These are phyloP conservation scores for Podospora conica DNA, from an alignment of 495 filamentous ascomycete genomes.

Conservation along the genomic window DNA sequence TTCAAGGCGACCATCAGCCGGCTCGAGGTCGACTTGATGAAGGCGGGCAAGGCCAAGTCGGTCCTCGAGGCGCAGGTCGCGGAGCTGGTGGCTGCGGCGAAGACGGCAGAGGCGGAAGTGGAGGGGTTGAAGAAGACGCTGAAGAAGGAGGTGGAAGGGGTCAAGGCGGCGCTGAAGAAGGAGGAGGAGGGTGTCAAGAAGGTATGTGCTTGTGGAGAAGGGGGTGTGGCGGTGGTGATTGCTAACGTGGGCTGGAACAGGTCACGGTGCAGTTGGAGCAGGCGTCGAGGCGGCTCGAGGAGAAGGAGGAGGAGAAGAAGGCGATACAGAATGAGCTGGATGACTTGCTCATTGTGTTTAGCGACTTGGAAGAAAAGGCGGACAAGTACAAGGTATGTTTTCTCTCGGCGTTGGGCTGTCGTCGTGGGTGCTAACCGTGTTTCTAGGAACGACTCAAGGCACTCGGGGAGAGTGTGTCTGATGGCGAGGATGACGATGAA, in stretches of 20 bases:
- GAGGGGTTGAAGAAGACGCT: conserved; percentile 8
- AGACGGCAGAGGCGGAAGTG: conserved; percentile 1
- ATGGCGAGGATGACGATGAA: conserved; percentile 68
- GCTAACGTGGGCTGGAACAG: conserved; percentile 9
- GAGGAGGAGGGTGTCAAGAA: conserved; percentile 6
- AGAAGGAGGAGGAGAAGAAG: conserved; percentile 60
- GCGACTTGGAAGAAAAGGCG: conserved; percentile 83
- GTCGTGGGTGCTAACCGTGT: conserved; percentile 25
- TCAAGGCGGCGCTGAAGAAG: conserved; percentile 5
- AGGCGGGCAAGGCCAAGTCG: conserved; percentile 49
- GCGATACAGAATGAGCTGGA: conserved; percentile 67
- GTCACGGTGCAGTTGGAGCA: conserved; percentile 25
- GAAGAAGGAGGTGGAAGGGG: conserved; percentile 6
- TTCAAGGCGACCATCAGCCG: conserved; percentile 53
- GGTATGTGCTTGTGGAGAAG: background rate
- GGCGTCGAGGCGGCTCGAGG: conserved; percentile 14
- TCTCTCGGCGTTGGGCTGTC: background rate
- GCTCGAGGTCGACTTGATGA: conserved; percentile 56
- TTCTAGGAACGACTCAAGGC: conserved; percentile 64
- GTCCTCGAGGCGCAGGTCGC: conserved; percentile 17
- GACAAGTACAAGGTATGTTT: conserved; percentile 68
- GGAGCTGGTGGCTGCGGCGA: conserved; percentile 14
- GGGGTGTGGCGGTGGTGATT: background rate
- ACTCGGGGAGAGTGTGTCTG: conserved; percentile 67
- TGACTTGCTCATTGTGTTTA: conserved; percentile 80